phyloP scores from a whole-genome alignment of 2,329 filamentous ascomycete genomes.

The Xylaria sp. region DNA sequence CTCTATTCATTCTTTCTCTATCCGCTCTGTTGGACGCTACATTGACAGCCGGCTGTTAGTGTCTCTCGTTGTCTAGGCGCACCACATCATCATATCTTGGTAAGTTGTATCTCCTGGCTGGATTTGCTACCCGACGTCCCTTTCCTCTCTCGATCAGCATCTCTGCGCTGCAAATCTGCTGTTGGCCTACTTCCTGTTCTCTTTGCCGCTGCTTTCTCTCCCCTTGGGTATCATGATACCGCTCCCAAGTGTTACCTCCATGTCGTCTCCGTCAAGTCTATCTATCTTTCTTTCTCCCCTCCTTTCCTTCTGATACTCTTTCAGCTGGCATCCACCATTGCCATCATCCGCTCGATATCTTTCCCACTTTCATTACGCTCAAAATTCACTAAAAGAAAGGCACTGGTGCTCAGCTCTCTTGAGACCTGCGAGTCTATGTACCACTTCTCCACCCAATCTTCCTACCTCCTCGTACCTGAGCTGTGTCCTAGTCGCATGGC shows the following conservation, averaged over 20 bases:
- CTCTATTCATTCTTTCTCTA: not conserved
- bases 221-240: not conserved
- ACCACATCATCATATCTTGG: not conserved
- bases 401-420: not conserved
- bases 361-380: not conserved
- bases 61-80: not conserved
- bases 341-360: not conserved
- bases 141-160: not conserved
- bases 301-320: not conserved
- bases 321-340: not conserved
- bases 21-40: slow-evolving; percentile 1
- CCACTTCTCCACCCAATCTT: not conserved
- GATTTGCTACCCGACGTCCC: not conserved
- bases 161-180: not conserved
- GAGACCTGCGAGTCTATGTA: not conserved
- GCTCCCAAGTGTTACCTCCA: not conserved
- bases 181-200: not conserved
- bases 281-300: not conserved
- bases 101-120: slow-evolving; percentile 21
- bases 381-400: not conserved
- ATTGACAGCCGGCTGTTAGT: not conserved
- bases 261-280: no score
- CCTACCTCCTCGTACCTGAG: not conserved
- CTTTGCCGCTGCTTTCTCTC: not conserved
- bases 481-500: not conserved